Conservation (phyloP, 2,329 filamentous ascomycete genomes). For the Claviceps pazoutovae region DNA sequence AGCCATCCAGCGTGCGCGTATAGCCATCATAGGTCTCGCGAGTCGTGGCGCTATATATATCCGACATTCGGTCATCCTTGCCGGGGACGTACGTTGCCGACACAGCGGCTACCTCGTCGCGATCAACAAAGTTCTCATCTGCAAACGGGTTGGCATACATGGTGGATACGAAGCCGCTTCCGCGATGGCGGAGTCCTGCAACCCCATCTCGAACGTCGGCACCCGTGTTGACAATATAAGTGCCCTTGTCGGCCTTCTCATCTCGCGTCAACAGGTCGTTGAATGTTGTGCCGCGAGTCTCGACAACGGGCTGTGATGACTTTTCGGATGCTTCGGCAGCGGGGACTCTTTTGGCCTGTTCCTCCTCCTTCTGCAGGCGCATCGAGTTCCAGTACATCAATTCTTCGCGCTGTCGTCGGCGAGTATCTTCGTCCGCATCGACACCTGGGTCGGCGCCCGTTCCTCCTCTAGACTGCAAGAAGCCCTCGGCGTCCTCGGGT, state of each 20-base stretch:
- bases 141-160: slow-evolving; percentile 45
- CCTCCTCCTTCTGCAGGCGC: slow-evolving; percentile 35
- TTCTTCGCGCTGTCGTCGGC: slow-evolving; percentile 48
- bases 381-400: slow-evolving; percentile 51
- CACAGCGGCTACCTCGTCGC: slow-evolving; percentile 27
- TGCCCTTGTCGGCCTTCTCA: slow-evolving; percentile 34
- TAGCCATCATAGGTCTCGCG: slow-evolving; percentile 17
- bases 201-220: slow-evolving; percentile 27
- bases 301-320: background rate
- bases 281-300: slow-evolving; percentile 28
- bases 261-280: slow-evolving; percentile 46
- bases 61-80: slow-evolving; percentile 34
- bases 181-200: slow-evolving; percentile 35
- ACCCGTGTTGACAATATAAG: slow-evolving; percentile 45
- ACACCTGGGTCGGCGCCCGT: slow-evolving; percentile 31
- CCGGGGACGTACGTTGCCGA: slow-evolving; percentile 29
- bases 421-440: slow-evolving; percentile 48
- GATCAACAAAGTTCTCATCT: slow-evolving; percentile 40
- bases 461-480: slow-evolving; percentile 37
- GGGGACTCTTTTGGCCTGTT: slow-evolving; percentile 14
- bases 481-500: slow-evolving; percentile 52
- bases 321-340: background rate
- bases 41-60: slow-evolving; percentile 45
- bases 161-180: slow-evolving; percentile 27
- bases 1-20: slow-evolving; percentile 12